Conservation (phyloP, 305 asterid genomes). For the Fraxinus dipetala region DNA sequence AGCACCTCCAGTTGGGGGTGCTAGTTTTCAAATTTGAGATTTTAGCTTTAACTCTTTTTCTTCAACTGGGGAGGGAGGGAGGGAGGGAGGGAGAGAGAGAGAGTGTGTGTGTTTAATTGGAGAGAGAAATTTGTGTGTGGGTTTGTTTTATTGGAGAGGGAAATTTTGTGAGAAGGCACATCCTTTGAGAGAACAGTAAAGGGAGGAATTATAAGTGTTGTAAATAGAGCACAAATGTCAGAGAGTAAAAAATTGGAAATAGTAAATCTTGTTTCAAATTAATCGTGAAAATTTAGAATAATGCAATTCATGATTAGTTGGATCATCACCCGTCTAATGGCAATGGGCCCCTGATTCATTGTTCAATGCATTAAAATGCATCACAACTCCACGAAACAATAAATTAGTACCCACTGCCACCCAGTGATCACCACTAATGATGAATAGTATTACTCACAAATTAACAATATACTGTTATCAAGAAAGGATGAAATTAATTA, state of each 20-base stretch:
- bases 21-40: background rate
- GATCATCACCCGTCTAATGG: background rate
- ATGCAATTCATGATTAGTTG: background rate
- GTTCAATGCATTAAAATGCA: background rate
- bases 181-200: background rate
- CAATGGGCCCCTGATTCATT: background rate
- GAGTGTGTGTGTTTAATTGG: background rate
- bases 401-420: background rate
- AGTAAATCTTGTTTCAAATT: background rate
- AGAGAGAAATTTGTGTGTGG: background rate
- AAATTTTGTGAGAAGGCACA: background rate
- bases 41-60: background rate
- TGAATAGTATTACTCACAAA: background rate
- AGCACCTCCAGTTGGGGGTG: background rate
- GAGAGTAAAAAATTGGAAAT: background rate
- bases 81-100: background rate
- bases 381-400: background rate
- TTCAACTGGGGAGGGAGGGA: background rate
- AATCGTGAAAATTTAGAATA: background rate
- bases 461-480: background rate
- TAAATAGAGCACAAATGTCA: background rate
- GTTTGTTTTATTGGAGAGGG: background rate
- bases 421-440: background rate
- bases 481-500: background rate
- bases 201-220: background rate